phyloP scores from a whole-genome alignment of 345 rosid species.

The Xanthoceras sorbifolium region DNA sequence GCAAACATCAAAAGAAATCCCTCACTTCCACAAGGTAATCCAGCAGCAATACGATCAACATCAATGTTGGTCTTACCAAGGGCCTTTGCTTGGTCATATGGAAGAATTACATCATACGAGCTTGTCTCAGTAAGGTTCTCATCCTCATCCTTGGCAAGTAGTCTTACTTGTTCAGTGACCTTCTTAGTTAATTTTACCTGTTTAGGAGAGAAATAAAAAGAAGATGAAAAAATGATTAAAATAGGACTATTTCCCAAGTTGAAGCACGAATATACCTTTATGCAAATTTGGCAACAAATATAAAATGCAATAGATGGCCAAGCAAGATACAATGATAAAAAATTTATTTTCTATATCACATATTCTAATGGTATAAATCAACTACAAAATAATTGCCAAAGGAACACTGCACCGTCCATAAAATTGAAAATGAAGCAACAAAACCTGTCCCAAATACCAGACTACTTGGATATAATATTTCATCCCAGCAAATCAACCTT shows the following conservation, averaged over 20 bases:
- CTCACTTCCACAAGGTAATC: constrained; percentile 98
- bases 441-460: background rate
- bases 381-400: background rate
- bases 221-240: background rate
- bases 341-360: background rate
- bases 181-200: constrained; percentile 85
- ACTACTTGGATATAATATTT: background rate
- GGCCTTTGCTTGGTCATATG: constrained; percentile 99
- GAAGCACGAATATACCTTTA: background rate
- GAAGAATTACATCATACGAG: constrained; percentile 66
- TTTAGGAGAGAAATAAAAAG: constrained; percentile 23
- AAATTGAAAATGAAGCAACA: background rate
- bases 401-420: background rate
- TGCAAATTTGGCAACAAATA: background rate
- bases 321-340: background rate
- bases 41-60: constrained; percentile 96
- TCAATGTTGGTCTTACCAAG: constrained; percentile 98
- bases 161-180: constrained; percentile 91
- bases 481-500: background rate
- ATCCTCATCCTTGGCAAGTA: constrained; percentile 90
- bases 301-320: background rate
- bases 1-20: constrained; percentile 99
- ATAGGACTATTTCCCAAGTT: background rate
- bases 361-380: background rate
- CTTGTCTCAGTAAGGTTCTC: constrained; percentile 73